These are phyloP conservation scores for Phytopythium delawarense DNA, from an alignment of 352 stramenopile genomes.

Conservation along the genomic window DNA sequence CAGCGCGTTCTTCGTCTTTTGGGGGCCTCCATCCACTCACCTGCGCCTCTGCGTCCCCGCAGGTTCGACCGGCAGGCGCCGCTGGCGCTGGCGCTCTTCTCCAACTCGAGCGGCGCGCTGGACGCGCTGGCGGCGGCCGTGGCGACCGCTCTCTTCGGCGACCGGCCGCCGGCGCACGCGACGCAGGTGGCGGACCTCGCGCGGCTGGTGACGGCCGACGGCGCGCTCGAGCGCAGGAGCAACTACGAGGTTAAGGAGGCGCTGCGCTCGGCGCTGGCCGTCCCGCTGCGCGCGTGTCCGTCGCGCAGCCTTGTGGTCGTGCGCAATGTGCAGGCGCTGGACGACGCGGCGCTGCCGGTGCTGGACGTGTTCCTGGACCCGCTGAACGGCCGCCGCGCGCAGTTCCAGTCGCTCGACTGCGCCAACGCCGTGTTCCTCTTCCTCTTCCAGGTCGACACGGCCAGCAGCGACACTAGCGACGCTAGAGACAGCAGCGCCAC, in stretches of 20 bases:
- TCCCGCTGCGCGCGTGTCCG: constrained; percentile 33
- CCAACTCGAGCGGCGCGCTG: constrained; percentile 33
- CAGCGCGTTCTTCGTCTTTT: neutral
- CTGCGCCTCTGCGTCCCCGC: neutral
- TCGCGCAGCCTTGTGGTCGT: constrained; percentile 51
- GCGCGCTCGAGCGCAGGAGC: constrained; percentile 9
- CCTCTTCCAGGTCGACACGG: constrained; percentile 30
- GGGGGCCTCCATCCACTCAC: neutral
- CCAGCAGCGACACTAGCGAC: neutral
- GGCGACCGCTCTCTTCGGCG: constrained; percentile 29
- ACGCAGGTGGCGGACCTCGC: constrained; percentile 27
- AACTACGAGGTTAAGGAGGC: constrained; percentile 48
- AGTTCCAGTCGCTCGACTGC: constrained; percentile 60
- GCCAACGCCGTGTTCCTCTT: constrained; percentile 59
- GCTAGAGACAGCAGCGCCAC: neutral
- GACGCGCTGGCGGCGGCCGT: constrained; percentile 27
- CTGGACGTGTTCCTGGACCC: constrained; percentile 69
- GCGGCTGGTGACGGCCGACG: constrained; percentile 14
- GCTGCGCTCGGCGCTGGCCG: constrained; percentile 32
- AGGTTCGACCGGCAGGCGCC: constrained; percentile 42
- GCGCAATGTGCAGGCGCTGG: constrained; percentile 40
- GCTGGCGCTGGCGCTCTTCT: constrained; percentile 51
- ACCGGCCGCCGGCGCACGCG: constrained; percentile 12
- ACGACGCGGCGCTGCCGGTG: constrained; percentile 42
- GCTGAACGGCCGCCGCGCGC: constrained; percentile 57